A percentile compares a stretch with the other conserved stretches of the same genome.
Evolutionary conservation across 495 filamentous ascomycete genomes (phyloP).

Genomic region (Penicillium paxilli): DNA sequence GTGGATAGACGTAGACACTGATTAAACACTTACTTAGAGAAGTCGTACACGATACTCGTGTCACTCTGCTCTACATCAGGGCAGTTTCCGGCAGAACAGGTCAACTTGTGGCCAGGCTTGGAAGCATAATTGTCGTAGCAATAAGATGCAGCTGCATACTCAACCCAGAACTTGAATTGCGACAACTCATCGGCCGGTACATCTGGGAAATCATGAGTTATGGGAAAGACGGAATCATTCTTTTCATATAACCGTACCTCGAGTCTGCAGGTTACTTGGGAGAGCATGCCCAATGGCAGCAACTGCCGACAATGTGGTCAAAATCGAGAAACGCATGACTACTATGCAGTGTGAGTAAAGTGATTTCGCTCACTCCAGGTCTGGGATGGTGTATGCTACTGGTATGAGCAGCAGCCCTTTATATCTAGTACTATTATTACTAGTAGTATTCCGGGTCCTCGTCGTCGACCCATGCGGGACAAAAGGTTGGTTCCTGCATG

Average conservation of each 20-base stretch:
- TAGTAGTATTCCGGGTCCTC: neutral
- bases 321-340: slow-evolving; percentile 1
- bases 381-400: too few species aligned
- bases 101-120: slow-evolving; percentile 45
- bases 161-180: slow-evolving; percentile 60
- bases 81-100: slow-evolving; percentile 56
- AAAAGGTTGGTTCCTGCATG: neutral
- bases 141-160: slow-evolving; percentile 67
- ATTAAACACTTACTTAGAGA: slow-evolving; percentile 53
- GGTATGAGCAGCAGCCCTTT: too few species aligned
- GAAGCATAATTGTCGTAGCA: slow-evolving; percentile 54
- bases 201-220: slow-evolving; percentile 14
- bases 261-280: slow-evolving; percentile 12
- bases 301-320: slow-evolving; percentile 12
- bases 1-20: too few species aligned
- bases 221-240: neutral
- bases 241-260: slow-evolving; percentile 14
- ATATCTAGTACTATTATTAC: too few species aligned
- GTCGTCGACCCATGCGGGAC: neutral
- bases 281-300: slow-evolving; percentile 14
- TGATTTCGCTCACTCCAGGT: too few species aligned
- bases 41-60: slow-evolving; percentile 54
- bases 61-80: slow-evolving; percentile 53
- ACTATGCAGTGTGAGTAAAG: neutral
- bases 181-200: slow-evolving; percentile 36